Evolutionary conservation across 1,284 basidiomycete species (phyloP).

Genomic region (Hypsizygus ulmarius): DNA sequence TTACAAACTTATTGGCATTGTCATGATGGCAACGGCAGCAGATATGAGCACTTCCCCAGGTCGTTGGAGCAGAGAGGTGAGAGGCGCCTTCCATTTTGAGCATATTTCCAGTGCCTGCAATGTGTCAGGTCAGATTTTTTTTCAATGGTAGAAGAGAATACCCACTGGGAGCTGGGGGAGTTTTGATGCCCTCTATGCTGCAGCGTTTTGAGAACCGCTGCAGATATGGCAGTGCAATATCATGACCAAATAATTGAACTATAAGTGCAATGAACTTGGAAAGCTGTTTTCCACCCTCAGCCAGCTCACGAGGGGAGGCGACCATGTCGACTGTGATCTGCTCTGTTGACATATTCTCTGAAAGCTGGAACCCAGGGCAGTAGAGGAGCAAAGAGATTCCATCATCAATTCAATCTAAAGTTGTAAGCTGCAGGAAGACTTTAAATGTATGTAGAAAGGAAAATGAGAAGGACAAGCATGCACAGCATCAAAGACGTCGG

Average conservation of each 20-base stretch:
- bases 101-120: background rate
- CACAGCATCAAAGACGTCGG: conserved; percentile 10
- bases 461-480: background rate
- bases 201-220: conserved; percentile 4
- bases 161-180: background rate
- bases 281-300: conserved; percentile 3
- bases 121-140: background rate
- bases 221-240: conserved; percentile 10
- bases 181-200: conserved; percentile 1
- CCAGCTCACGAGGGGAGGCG: conserved; percentile 7
- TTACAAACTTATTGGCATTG: background rate
- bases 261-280: conserved; percentile 2
- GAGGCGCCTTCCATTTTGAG: conserved; percentile 1
- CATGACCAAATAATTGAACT: conserved; percentile 8
- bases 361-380: conserved; percentile 8
- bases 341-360: background rate
- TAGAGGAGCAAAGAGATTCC: conserved; percentile 10
- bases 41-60: background rate
- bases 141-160: background rate
- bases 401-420: conserved; percentile 7
- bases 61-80: conserved; percentile 1
- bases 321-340: conserved; percentile 9
- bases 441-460: background rate
- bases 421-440: conserved; percentile 7
- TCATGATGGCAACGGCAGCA: background rate